Evolutionary conservation across 306 rosid genomes (phyloP).

Genomic region (Begonia masoniana): DNA sequence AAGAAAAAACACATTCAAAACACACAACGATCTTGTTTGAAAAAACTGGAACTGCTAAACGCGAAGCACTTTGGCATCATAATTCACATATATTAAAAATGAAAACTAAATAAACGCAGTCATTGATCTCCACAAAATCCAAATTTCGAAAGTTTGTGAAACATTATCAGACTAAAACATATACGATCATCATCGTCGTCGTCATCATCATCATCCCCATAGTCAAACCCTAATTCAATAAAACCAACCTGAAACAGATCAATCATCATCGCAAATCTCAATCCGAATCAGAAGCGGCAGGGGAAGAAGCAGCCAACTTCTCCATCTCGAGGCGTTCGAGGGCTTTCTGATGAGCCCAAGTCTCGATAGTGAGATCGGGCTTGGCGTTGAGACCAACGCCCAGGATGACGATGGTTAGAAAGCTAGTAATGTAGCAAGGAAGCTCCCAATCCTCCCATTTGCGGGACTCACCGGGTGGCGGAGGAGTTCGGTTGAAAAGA

Average conservation of each 20-base stretch:
- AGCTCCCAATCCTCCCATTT: conserved; percentile 99
- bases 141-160: not conserved
- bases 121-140: conserved; percentile 3
- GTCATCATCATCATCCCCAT: conserved; percentile 4
- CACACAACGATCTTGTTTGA: no score
- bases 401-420: conserved; percentile 90
- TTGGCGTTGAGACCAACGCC: conserved; percentile 98
- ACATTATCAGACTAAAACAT: conserved; percentile 12
- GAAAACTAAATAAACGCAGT: not conserved
- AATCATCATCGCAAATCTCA: conserved; percentile 17
- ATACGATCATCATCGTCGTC: conserved; percentile 1
- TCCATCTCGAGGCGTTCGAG: conserved; percentile 85
- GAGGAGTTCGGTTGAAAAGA: conserved; percentile 71
- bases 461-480: conserved; percentile 62
- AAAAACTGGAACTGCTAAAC: no score
- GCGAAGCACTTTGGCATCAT: not conserved
- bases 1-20: no score
- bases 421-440: conserved; percentile 94
- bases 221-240: conserved; percentile 7
- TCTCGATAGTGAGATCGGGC: conserved; percentile 97
- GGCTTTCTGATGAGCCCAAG: conserved; percentile 97
- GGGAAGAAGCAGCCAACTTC: conserved; percentile 16
- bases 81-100: conserved; percentile 1
- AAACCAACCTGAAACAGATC: conserved; percentile 14
- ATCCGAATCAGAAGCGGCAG: conserved; percentile 35